Percentiles rank a stretch among this genome's conserved stretches.
These are phyloP conservation scores for Bipolaris bicolor DNA, from an alignment of 2,329 filamentous ascomycete genomes.

Conservation along the genomic window DNA sequence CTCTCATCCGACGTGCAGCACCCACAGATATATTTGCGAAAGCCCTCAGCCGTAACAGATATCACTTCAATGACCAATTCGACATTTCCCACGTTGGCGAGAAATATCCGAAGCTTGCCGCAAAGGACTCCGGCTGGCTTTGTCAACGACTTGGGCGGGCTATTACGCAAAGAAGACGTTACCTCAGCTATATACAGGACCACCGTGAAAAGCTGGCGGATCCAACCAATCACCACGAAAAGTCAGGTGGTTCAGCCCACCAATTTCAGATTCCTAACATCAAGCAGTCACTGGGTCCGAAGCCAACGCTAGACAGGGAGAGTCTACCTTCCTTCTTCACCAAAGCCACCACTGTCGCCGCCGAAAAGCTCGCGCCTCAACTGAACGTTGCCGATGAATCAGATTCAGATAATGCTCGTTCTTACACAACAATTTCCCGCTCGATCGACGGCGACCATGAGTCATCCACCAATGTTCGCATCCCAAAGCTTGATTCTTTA, in stretches of 20 bases:
- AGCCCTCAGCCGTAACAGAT: not conserved
- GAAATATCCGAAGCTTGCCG: not conserved
- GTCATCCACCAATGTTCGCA: not conserved
- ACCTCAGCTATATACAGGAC: not conserved
- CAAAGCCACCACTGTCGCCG: not conserved
- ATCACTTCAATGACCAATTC: not conserved
- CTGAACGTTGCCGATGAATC: not conserved
- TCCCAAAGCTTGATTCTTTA: not conserved
- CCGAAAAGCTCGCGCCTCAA: not conserved
- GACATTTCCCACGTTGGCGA: not conserved
- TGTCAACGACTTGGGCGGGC: not conserved
- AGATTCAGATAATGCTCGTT: not conserved
- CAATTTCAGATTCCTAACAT: not conserved
- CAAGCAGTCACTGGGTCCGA: not conserved
- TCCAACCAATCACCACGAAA: not conserved
- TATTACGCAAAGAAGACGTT: not conserved
- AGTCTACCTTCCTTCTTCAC: slow-evolving; percentile 1
- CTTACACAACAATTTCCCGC: not conserved
- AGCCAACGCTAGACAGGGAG: not conserved
- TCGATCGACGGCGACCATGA: not conserved
- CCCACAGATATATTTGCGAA: not conserved
- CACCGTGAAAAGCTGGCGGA: not conserved
- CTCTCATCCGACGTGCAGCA: not conserved
- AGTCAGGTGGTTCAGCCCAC: not conserved
- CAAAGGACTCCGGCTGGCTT: not conserved